Conservation (phyloP, 257 asterid genomes). For the Plectranthus barbatus region DNA sequence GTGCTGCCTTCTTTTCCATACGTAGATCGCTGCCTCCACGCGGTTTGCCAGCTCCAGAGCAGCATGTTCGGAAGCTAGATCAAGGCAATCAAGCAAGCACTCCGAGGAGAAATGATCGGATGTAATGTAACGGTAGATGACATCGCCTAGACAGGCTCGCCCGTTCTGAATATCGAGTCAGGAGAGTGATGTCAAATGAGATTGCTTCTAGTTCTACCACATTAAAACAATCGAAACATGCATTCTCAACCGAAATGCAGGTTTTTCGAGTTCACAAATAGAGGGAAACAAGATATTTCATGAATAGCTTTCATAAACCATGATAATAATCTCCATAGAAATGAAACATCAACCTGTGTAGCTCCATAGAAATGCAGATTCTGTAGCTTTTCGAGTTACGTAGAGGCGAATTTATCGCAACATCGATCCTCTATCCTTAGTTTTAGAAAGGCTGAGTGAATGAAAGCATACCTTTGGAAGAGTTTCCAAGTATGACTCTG, state of each 20-base stretch:
- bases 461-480: conserved; percentile 74
- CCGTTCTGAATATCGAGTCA: conserved; percentile 46
- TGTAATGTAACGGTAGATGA: conserved; percentile 72
- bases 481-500: conserved; percentile 69
- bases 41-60: conserved; percentile 88
- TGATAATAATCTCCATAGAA: too few species aligned
- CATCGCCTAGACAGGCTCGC: conserved; percentile 80
- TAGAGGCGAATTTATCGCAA: background rate
- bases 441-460: background rate
- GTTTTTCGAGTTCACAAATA: too few species aligned
- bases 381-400: background rate
- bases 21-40: conserved; percentile 72
- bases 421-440: background rate
- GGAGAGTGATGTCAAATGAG: background rate
- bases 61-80: conserved; percentile 72
- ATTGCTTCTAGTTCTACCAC: too few species aligned
- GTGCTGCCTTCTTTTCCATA: conserved; percentile 62
- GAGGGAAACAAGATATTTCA: too few species aligned
- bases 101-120: conserved; percentile 82
- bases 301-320: too few species aligned
- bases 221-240: too few species aligned
- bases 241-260: too few species aligned
- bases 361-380: too few species aligned
- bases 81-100: conserved; percentile 85
- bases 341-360: too few species aligned